Evolutionary conservation across 345 rosid genomes (phyloP).

Genomic region (Moringa oleifera): DNA sequence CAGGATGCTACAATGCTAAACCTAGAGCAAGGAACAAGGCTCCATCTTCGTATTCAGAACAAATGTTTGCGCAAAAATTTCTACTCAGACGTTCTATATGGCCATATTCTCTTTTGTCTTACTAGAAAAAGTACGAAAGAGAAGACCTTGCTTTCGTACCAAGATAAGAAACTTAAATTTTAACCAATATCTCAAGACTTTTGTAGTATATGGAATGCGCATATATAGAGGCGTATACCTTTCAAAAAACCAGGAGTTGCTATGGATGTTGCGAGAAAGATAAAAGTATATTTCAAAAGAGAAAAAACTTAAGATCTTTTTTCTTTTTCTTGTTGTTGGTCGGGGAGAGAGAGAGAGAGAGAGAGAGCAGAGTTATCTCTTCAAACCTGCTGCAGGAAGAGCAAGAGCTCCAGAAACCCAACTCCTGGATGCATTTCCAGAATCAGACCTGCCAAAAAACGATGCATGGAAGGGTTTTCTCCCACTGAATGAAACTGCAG

Average conservation of each 20-base stretch:
- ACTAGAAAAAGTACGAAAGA: background rate
- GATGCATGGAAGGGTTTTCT: conserved; percentile 53
- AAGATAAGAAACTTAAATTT: background rate
- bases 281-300: no score
- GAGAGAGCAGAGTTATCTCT: background rate
- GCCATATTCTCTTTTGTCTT: background rate
- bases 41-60: background rate
- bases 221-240: background rate
- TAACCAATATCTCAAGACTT: background rate
- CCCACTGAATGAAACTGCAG: conserved; percentile 51
- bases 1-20: background rate
- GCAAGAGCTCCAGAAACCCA: conserved; percentile 84
- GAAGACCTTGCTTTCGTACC: background rate
- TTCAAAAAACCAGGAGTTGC: background rate
- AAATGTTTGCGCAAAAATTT: no score
- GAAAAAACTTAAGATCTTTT: no score
- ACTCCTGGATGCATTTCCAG: conserved; percentile 40
- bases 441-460: conserved; percentile 37
- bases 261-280: background rate
- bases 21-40: background rate
- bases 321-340: no score
- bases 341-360: no score
- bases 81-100: background rate
- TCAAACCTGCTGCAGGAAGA: conserved; percentile 84
- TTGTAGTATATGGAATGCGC: background rate